Evolutionary conservation across 352 stramenopile genomes (phyloP).

Genomic region (Pythium periplocum): DNA sequence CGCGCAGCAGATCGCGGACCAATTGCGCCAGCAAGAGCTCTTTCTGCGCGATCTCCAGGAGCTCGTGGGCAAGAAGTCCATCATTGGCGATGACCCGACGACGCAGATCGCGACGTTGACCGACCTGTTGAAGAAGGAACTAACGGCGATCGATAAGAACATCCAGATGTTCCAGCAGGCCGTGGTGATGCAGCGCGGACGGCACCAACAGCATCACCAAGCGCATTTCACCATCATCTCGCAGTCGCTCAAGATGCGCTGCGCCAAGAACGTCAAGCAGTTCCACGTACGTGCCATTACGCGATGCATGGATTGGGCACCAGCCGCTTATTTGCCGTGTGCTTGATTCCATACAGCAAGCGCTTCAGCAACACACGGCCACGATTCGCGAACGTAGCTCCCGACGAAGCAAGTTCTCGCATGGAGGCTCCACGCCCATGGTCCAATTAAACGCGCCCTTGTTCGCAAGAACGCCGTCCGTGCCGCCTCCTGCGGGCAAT

Average conservation of each 20-base stretch:
- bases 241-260: conserved; percentile 73
- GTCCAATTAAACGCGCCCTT: conserved; percentile 77
- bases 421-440: conserved; percentile 62
- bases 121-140: conserved; percentile 75
- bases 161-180: conserved; percentile 66
- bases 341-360: conserved; percentile 21
- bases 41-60: conserved; percentile 71
- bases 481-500: conserved; percentile 4
- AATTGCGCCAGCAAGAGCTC: conserved; percentile 75
- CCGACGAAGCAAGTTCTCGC: conserved; percentile 76
- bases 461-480: conserved; percentile 44
- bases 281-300: conserved; percentile 51
- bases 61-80: conserved; percentile 67
- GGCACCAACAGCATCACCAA: conserved; percentile 63
- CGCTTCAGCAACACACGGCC: conserved; percentile 28
- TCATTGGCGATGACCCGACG: conserved; percentile 71
- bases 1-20: conserved; percentile 77
- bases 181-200: conserved; percentile 40
- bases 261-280: conserved; percentile 72
- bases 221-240: conserved; percentile 79
- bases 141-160: conserved; percentile 51
- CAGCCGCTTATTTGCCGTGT: conserved; percentile 4
- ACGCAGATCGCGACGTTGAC: conserved; percentile 74
- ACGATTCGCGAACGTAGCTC: conserved; percentile 73
- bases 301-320: background rate